Evolutionary conservation across 306 rosid genomes (phyloP), one percentile per base, ranked within the genome.

Genomic region (Corylus avellana): DNA sequence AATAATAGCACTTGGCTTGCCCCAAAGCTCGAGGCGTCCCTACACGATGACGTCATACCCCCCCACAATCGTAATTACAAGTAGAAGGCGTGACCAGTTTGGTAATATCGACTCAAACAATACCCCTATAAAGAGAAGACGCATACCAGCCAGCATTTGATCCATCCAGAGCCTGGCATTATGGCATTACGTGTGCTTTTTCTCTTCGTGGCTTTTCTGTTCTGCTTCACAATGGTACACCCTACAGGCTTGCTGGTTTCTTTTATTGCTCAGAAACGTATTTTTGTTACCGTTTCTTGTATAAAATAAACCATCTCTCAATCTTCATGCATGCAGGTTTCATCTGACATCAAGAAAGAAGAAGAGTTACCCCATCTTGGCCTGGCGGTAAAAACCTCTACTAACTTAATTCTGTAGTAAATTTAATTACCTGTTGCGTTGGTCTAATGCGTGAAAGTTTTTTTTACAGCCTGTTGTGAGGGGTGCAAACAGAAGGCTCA

Each of bases 401-500:
- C 8, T 6, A 5, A 20, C 11, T 59, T 3, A 59, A n/a, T 11
- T 17, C 3, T 10, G 0, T 9, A 10, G 2, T 9, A 11, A 5
- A 25, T 0, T 8, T 1, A 12, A 62, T 14, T 14, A 13, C 18
- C 44, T 1, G 4, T 1, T 62, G n/a, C 0, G 4, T 1, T 62
- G n/a, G 14, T 64, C 20, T 37, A 8, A 64, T 64, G 17, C 12
- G n/a, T 37, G 20, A 20, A 27, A 8, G 8, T 3, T 7, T 0
- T 72, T 4, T 7, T 12, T 37, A n/a, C 85, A 86, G 87, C 78
- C 77, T 29, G 71, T 59, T 5, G 87, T 85, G 80, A 86, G 73
- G 79, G 88, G 69, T 17, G 84, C 74, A 1, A 90, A 85, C 84
- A 87, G 91, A 82, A 87, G 80, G 86, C 79, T 87, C 6, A 81